Conservation (phyloP, 805 yeast species). For the Phaffomyces opuntiae region DNA sequence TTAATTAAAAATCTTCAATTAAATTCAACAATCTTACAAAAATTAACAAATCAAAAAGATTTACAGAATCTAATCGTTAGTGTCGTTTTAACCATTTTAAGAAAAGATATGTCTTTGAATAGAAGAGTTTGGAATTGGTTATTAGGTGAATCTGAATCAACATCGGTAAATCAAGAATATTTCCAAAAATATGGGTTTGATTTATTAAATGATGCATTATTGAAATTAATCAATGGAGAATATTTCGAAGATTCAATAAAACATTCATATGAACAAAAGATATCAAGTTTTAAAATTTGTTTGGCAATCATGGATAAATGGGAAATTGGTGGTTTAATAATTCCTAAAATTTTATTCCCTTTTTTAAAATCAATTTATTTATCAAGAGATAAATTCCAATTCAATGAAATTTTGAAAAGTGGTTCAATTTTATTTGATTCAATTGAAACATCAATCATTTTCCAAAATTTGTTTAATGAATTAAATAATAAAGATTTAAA, state of each 20-base stretch:
- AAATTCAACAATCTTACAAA: conserved; percentile 48
- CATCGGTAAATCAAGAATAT: conserved; percentile 29
- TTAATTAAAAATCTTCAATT: conserved; percentile 62
- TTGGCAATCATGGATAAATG: conserved; percentile 82
- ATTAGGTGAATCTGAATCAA: conserved; percentile 47
- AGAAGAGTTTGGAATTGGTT: conserved; percentile 93
- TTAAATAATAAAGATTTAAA: conserved; percentile 32
- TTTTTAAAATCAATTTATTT: conserved; percentile 43
- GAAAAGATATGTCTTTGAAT: conserved; percentile 90
- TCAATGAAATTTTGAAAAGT: conserved; percentile 44
- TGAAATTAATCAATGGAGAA: conserved; percentile 35
- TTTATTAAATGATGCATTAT: conserved; percentile 45
- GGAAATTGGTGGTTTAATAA: conserved; percentile 79
- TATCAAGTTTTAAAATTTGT: conserved; percentile 56
- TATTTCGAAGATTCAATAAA: conserved; percentile 10
- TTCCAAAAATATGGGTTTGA: conserved; percentile 52
- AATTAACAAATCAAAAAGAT: conserved; percentile 44
- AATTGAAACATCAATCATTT: conserved; percentile 73
- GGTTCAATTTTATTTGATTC: conserved; percentile 77
- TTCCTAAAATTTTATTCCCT: conserved; percentile 66
- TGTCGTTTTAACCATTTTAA: conserved; percentile 62
- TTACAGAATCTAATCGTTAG: conserved; percentile 50
- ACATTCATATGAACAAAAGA: conserved; percentile 26
- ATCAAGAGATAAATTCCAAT: conserved; percentile 19
- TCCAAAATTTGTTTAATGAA: conserved; percentile 49